A percentile compares a stretch with the other conserved stretches of the same genome.
Conservation (phyloP, 2,329 filamentous ascomycete species). For the Fusarium algeriense region DNA sequence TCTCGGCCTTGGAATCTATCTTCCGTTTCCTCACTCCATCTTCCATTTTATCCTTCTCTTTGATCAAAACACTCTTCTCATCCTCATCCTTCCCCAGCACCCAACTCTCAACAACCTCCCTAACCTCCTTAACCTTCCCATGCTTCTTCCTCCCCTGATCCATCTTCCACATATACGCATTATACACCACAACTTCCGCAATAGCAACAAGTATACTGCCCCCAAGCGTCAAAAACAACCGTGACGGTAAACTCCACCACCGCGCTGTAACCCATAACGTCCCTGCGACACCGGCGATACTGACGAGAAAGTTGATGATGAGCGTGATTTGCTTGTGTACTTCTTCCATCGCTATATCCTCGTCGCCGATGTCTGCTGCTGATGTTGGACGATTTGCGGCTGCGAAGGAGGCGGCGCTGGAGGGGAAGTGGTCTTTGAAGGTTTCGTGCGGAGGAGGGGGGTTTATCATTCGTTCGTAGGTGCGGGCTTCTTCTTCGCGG, state of each 20-base stretch:
- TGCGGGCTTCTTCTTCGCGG: slow-evolving; percentile 82
- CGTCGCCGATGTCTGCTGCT: slow-evolving; percentile 64
- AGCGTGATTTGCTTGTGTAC: slow-evolving; percentile 85
- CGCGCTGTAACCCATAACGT: slow-evolving; percentile 83
- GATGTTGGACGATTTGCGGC: slow-evolving; percentile 63
- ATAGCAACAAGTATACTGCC: slow-evolving; percentile 77
- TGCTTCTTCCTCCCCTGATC: slow-evolving; percentile 75
- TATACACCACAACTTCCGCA: slow-evolving; percentile 83
- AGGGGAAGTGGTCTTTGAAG: slow-evolving; percentile 70
- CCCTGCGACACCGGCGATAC: slow-evolving; percentile 81
- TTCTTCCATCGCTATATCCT: slow-evolving; percentile 77
- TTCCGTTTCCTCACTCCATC: slow-evolving; percentile 47
- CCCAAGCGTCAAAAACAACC: slow-evolving; percentile 77
- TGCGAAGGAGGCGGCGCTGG: slow-evolving; percentile 67
- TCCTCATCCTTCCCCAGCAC: slow-evolving; percentile 62
- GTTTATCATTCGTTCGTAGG: slow-evolving; percentile 85
- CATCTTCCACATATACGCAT: slow-evolving; percentile 79
- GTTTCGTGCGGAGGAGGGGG: slow-evolving; percentile 67
- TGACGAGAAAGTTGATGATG: slow-evolving; percentile 90
- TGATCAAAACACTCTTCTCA: slow-evolving; percentile 44
- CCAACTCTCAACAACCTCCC: slow-evolving; percentile 79
- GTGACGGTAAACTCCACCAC: slow-evolving; percentile 79
- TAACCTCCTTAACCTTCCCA: slow-evolving; percentile 71
- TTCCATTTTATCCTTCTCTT: slow-evolving; percentile 35
- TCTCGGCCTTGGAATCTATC: slow-evolving; percentile 20